Conservation (phyloP, 1,284 basidiomycete species). For the Pholiota adiposa region DNA sequence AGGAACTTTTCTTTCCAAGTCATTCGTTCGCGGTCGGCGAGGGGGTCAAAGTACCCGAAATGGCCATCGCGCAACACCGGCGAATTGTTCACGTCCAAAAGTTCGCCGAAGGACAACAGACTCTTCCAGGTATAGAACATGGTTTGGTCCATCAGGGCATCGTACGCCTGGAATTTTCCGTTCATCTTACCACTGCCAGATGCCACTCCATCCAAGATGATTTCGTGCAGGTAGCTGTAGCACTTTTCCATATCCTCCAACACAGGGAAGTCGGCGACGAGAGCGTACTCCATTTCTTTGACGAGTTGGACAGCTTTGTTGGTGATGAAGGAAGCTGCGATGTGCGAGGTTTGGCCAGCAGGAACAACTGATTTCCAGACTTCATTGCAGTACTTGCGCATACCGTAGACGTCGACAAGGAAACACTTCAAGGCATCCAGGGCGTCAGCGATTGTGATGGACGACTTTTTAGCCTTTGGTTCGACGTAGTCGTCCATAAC, state of each 20-base stretch:
- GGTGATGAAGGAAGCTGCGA: conserved; percentile 1
- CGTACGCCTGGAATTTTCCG: no score
- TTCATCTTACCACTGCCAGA: no score
- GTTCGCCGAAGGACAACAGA: background rate
- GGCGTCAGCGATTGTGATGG: background rate
- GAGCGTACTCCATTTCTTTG: conserved; percentile 1
- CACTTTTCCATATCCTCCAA: background rate
- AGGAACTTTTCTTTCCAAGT: background rate
- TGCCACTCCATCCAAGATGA: background rate
- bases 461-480: background rate
- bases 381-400: conserved; percentile 4
- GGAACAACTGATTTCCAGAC: conserved; percentile 2
- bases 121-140: background rate
- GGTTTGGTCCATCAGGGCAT: background rate
- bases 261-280: background rate
- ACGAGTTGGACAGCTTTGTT: conserved; percentile 1
- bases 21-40: background rate
- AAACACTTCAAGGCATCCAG: background rate
- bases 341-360: background rate
- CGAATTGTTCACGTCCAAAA: background rate
- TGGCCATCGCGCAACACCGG: background rate
- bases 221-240: background rate
- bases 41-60: conserved; percentile 4
- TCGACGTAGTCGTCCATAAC: conserved; percentile 2
- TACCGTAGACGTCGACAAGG: background rate